Evolutionary conservation across 2,329 filamentous ascomycete genomes (phyloP), one percentile per base, ranked within the genome.

Genomic region (Alternaria postmessia): DNA sequence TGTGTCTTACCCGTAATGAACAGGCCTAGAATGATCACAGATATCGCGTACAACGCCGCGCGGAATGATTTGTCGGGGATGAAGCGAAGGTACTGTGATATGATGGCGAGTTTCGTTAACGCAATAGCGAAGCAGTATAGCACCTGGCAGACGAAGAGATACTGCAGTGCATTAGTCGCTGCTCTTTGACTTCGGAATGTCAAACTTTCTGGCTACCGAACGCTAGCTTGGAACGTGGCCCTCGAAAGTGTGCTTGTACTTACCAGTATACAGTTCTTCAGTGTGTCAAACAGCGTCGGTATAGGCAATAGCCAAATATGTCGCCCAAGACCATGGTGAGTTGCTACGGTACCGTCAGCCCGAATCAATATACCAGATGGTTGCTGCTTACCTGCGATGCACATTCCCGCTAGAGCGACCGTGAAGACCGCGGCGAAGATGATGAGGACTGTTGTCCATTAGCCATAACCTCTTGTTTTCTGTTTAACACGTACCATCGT

Each of bases 31-130:
- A 70, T 64, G 3, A 68, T 38, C 12, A 65, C 44, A 7, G 51
- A 57, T 8, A 60, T 71, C 5, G 44, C 44, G 42, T 68, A 70
- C 67, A 74, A 70, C 8, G 47, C 14, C 5, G 65, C 63, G 11
- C 71, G 67, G 41, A 75, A 74, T 3, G 12, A 46, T 34, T 18
- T 32, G 9, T 69, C 57, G 41, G 63, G 63, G 5, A 75, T 63
- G 41, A 74, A 67, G 22, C 70, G 69, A 9, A 75, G 59, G 48
- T 73, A 75, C 2, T 67, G 73, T 6, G 69, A 61, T 57, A 75
- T 70, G 49, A 74, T 72, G 9, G 72, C 68, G 16, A 72, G 58
- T 39, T 75, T 75, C 16, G 72, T 74, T 18, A 64, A 65, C 3
- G 66, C 65, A 42, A 74, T 71, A 8, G 70, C 70, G 47, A 63